Evolutionary conservation across 2,329 filamentous ascomycete species (phyloP), one percentile per base, ranked within the genome.

Genomic region (Lachnellula hyalina): DNA sequence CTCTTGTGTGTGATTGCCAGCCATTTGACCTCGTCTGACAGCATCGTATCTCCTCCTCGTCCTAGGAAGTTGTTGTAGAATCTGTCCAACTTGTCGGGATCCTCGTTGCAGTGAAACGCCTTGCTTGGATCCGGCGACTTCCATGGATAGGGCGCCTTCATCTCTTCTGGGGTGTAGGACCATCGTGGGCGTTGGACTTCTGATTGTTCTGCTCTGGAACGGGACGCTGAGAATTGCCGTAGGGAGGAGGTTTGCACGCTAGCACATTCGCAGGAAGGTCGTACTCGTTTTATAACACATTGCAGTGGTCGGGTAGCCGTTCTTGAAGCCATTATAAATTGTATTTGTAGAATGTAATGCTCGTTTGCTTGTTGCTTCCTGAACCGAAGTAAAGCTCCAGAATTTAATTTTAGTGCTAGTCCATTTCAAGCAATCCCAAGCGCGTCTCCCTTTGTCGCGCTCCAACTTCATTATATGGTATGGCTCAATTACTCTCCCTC

Each of bases 1-100:
- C 91, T 96, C 82, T 97, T 97, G 73, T 97, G 94, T 62, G 94
- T 99, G 53, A 99, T 83, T 32, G 92, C 92, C 67, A 97, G 77
- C 94, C 94, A 99, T 75, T 96, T 97, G 59, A 94, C 79, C 74
- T 99, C 93, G 15, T 96, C 92, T 2, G 87, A 85, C 55, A 99
- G 77, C 70, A 94, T 71, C 64, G 80, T 82, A 63, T 88, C 82
- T 54, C 89, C 89, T 46, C 81, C 84, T 47, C 77, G 77, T 5
- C 92, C 93, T 53, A 97, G 74, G 63, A 97, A 81, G 51, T 78
- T 78, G 62, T 81, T 78, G 72, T 96, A 96, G 71, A 90, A 87
- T 48, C 81, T 77, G 70, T 97, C 87, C 53, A 99, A 77, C 67
- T 78, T 77, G 61, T 76, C 77, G 9, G 89, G 89, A 67, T 92